Percentiles rank a stretch among this genome's conserved stretches.
These are phyloP conservation scores for Hypomontagnella submonticulosa DNA, from an alignment of 495 filamentous ascomycete species.

Conservation along the genomic window DNA sequence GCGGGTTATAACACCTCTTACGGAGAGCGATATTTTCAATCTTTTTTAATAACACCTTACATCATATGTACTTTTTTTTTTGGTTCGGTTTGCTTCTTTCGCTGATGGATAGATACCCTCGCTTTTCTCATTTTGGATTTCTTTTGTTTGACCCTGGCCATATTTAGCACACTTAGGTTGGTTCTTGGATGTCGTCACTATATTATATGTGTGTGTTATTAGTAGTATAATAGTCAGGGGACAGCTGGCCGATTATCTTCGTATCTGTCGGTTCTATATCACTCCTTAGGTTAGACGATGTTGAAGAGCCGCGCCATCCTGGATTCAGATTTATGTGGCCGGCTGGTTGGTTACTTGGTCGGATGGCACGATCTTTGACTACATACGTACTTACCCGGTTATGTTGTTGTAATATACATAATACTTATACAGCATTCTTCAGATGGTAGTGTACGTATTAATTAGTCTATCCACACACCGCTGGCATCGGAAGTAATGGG, in stretches of 20 bases:
- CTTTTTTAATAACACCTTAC: slow-evolving; percentile 26
- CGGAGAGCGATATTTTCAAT: slow-evolving; percentile 37
- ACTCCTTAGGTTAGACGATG: too few relatives aligned
- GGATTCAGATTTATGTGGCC: background rate
- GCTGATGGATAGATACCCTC: background rate
- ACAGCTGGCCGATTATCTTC: too few relatives aligned
- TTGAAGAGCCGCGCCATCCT: too few relatives aligned
- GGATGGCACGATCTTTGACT: background rate
- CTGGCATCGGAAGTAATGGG: too few relatives aligned
- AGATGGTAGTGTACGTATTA: background rate
- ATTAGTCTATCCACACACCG: too few relatives aligned
- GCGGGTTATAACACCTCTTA: slow-evolving; percentile 7
- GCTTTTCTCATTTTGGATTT: too few relatives aligned
- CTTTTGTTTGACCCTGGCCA: too few relatives aligned
- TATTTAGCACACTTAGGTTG: too few relatives aligned
- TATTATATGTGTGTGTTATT: too few relatives aligned
- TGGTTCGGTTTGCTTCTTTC: slow-evolving; percentile 5
- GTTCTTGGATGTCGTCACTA: too few relatives aligned
- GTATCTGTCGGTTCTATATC: too few relatives aligned
- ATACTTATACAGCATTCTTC: background rate
- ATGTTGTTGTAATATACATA: slow-evolving; percentile 4
- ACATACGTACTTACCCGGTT: background rate
- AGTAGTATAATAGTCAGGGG: too few relatives aligned
- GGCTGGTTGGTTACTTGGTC: background rate
- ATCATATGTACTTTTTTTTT: slow-evolving; percentile 32